Conservation (phyloP, 2,329 filamentous ascomycete genomes). For the Diaporthe velutina region DNA sequence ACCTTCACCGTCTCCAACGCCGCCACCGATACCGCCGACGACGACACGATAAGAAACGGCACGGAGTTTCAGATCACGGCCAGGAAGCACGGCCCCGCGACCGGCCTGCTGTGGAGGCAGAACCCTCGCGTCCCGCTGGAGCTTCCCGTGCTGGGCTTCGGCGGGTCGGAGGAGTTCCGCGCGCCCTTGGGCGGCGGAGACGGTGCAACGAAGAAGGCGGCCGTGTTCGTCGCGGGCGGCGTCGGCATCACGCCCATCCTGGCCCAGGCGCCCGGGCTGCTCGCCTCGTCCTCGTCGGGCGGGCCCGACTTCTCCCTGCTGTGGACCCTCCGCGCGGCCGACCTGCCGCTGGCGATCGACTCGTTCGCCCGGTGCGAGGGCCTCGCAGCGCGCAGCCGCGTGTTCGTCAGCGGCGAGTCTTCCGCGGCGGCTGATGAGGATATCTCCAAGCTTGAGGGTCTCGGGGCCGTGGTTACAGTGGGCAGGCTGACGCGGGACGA, state of each 20-base stretch:
- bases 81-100: conserved; percentile 77
- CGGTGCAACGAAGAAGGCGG: conserved; percentile 46
- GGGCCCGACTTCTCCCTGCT: conserved; percentile 66
- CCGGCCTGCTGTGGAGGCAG: conserved; percentile 72
- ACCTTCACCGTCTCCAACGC: conserved; percentile 85
- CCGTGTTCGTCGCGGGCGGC: conserved; percentile 79
- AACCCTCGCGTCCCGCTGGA: conserved; percentile 68
- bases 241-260: conserved; percentile 88
- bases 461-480: conserved; percentile 51
- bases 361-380: conserved; percentile 64
- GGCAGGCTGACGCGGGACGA: conserved; percentile 58
- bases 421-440: conserved; percentile 38
- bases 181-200: conserved; percentile 45
- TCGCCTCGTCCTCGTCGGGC: conserved; percentile 50
- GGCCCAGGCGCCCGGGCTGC: conserved; percentile 69
- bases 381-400: conserved; percentile 63
- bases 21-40: conserved; percentile 49
- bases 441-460: conserved; percentile 47
- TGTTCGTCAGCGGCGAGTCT: conserved; percentile 74
- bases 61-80: conserved; percentile 79
- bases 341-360: conserved; percentile 73
- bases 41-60: conserved; percentile 46
- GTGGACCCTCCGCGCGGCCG: conserved; percentile 75
- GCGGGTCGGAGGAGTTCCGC: conserved; percentile 67
- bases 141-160: conserved; percentile 79